Evolutionary conservation across 345 rosid genomes (phyloP), one percentile per base, ranked within the genome.

Genomic region (Hypericum androsaemum): DNA sequence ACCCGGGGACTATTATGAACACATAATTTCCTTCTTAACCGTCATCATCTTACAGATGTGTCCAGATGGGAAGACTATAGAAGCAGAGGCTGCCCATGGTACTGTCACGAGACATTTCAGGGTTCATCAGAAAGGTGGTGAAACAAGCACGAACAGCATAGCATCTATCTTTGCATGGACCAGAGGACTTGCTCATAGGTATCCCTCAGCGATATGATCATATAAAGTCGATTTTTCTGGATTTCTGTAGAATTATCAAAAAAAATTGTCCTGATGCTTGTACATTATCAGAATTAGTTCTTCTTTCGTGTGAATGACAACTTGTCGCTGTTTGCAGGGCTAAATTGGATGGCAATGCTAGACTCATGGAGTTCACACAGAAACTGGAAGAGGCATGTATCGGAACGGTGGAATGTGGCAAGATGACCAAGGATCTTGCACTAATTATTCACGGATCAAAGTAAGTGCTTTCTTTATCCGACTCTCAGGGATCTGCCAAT

Each of bases 151-250:
- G 44, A 92, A 92, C 84, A 92, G 98, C 62, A 88, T 92, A 64
- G 98, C 98, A 37, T 92, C 98, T 43, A 92, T 92, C 41, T 92
- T 92, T 70, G 98, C 98, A 63, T 92, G 98, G 98, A 70, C 97
- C 7, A 69, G 94, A 37, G 98, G 98, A 52, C 98, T 92, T 77
- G 83, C 97, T 54, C 97, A 92, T 78, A 88, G 98, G 98, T 83
- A 68, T 14, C 7, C 11, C 12, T 36, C 41, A 4, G 17, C 32
- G 32, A 4, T 4, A 22, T 22, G 32, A 22, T 45, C 7, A 10
- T 41, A 16, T 43, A 32, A 7, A 14, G 7, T 49, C 1, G 5
- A 39, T 28, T 14, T 41, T 17, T 15, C 37, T 5, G 1, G 4
- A 12, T 42, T 28, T 5, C 10, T 14, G n/a, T 28, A 45, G 49